Evolutionary conservation across 257 asterid species (phyloP).

Genomic region (Cynanchum wilfordii): DNA sequence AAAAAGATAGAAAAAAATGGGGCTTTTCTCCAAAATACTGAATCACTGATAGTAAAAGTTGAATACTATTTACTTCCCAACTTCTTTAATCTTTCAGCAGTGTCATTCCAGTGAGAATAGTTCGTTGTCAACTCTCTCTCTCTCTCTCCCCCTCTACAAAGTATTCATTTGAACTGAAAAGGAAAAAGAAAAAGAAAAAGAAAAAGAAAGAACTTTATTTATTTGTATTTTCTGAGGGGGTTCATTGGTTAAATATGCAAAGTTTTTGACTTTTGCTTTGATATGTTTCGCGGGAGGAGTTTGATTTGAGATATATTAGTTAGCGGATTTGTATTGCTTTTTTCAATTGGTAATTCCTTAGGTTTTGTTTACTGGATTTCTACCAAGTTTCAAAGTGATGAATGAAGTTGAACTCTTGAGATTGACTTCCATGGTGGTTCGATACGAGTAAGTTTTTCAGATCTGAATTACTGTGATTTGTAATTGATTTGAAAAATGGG

Average conservation of each 20-base stretch:
- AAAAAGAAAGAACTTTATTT: background rate
- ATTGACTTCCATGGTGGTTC: constrained; percentile 5
- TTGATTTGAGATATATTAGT: constrained; percentile 22
- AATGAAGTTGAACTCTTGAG: constrained; percentile 25
- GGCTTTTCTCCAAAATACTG: background rate
- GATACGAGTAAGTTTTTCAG: constrained; percentile 59
- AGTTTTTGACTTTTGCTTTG: constrained; percentile 9
- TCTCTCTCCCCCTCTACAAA: constrained; percentile 4
- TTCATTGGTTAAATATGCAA: constrained; percentile 7
- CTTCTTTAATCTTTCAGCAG: background rate
- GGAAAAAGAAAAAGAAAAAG: too few relatives aligned
- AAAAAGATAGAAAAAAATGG: background rate
- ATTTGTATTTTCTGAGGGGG: constrained; percentile 5
- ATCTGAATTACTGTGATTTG: constrained; percentile 40
- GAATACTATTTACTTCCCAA: background rate
- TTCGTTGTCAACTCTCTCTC: constrained; percentile 9
- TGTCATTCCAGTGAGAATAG: constrained; percentile 2
- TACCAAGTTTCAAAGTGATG: constrained; percentile 21
- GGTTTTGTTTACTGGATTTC: constrained; percentile 15
- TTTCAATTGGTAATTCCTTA: constrained; percentile 7
- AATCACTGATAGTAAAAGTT: background rate
- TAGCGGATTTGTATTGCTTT: constrained; percentile 8
- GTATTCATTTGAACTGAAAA: constrained; percentile 6
- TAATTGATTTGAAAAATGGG: constrained; percentile 18
- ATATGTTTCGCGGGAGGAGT: constrained; percentile 13